Conservation (phyloP, 768 basidiomycete species). For the Myochromella boudieri region DNA sequence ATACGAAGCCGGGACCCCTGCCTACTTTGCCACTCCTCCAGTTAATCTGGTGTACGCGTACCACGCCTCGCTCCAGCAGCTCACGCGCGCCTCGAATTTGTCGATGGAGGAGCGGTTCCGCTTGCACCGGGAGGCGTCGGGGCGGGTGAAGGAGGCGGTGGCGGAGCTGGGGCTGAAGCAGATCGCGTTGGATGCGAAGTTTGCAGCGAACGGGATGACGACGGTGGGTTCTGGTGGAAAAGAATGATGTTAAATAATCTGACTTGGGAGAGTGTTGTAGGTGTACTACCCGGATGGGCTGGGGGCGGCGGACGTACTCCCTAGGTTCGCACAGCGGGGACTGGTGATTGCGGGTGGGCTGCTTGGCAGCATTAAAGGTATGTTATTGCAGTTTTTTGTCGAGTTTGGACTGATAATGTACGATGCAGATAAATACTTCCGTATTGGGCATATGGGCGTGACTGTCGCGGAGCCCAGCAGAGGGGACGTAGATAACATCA, state of each 20-base stretch:
- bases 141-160: conserved; percentile 68
- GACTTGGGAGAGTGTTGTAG: too few species aligned
- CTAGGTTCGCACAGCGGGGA: conserved; percentile 66
- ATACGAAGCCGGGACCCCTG: conserved; percentile 78
- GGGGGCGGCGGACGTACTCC: conserved; percentile 73
- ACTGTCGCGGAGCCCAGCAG: conserved; percentile 71
- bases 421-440: conserved; percentile 79
- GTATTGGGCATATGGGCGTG: conserved; percentile 93
- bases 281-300: conserved; percentile 84
- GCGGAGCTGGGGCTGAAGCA: conserved; percentile 69
- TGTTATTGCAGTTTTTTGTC: conserved; percentile 16
- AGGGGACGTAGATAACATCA: conserved; percentile 74
- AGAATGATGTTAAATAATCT: too few species aligned
- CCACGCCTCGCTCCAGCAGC: conserved; percentile 73
- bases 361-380: conserved; percentile 80
- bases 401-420: neutral
- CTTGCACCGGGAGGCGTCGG: conserved; percentile 68
- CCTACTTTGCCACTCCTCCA: conserved; percentile 95
- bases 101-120: conserved; percentile 79
- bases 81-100: conserved; percentile 58
- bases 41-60: conserved; percentile 94
- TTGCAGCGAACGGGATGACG: conserved; percentile 93
- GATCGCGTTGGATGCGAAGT: conserved; percentile 59
- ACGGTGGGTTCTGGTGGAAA: conserved; percentile 48
- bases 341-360: conserved; percentile 89